Evolutionary conservation across 352 stramenopile genomes (phyloP), one percentile per base, ranked within the genome.

Genomic region (Phytophthora fragariae): DNA sequence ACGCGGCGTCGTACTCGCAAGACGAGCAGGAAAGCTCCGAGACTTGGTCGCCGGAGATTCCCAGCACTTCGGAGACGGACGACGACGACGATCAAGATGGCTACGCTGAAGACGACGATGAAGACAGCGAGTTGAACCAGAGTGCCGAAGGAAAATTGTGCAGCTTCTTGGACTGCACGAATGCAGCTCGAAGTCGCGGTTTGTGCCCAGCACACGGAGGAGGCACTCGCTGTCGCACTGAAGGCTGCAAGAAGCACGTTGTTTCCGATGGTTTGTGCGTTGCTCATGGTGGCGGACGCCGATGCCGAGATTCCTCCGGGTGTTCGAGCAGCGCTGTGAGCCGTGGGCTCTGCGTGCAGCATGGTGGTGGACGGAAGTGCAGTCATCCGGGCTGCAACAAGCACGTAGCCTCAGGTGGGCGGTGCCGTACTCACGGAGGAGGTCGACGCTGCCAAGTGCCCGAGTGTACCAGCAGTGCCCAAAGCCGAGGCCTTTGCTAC

Each of bases 401-500:
- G 76, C 88, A 94, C 71, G 85, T 96, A 4, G 89, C 89, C 7
- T 96, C 86, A 1, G 76, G 82, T 15, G 89, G 89, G 2, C 72
- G 94, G n/a, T 96, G 89, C 62, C 89, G 89, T n/a, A 86, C 85
- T 7, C 89, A 96, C 11, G 89, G 88, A 47, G 89, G 88, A 31
- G 89, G 89, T 7, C 80, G 88, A 5, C 85, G 89, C 55, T 96
- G 89, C 68, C 92, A 96, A 76, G 80, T 95, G n/a, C 72, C 82
- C 21, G 65, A 86, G 17, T 96, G 89, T 65, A 77, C 72, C n/a
- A 94, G 88, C 77, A 94, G 85, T 35, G 89, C 89, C 3, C 89
- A 96, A 74, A 94, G 85, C 33, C 86, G 89, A 60, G 89, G 88
- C 10, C 61, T 96, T 4, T 96, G 89, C 76, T 95, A 95, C 77